Evolutionary conservation across 2,329 filamentous ascomycete species (phyloP).

Genomic region (Aurifilum marmelostoma): DNA sequence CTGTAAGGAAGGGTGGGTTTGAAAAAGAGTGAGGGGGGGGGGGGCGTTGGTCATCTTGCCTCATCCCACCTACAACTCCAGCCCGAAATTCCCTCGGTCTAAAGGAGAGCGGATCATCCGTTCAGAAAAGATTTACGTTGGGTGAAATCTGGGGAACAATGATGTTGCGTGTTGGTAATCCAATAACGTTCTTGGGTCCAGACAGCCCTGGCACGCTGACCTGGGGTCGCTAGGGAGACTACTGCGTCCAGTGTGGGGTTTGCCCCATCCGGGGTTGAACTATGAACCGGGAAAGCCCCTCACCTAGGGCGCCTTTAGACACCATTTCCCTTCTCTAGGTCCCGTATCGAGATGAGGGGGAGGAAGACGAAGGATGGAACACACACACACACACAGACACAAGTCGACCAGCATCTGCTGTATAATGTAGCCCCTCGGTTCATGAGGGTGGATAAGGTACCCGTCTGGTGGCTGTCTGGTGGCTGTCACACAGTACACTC

Average conservation of each 20-base stretch:
- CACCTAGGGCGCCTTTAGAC: too few species aligned
- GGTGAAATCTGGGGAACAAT: slow-evolving; percentile 1
- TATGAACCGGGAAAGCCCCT: background rate
- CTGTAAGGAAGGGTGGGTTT: too few species aligned
- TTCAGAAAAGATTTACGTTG: background rate
- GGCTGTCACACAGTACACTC: background rate
- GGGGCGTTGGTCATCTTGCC: background rate
- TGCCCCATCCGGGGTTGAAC: slow-evolving; percentile 3
- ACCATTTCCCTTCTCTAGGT: background rate
- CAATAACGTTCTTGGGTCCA: background rate
- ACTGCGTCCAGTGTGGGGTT: slow-evolving; percentile 7
- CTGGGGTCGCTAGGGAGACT: background rate
- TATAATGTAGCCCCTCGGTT: background rate
- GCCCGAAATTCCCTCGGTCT: slow-evolving; percentile 9
- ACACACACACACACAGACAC: too few species aligned
- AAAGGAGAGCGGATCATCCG: slow-evolving; percentile 18
- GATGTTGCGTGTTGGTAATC: slow-evolving; percentile 14
- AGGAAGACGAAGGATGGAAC: too few species aligned
- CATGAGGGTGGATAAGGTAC: background rate
- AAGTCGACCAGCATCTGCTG: background rate
- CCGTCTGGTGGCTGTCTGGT: background rate
- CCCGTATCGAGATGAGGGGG: background rate
- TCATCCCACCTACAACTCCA: background rate
- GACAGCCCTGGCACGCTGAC: background rate
- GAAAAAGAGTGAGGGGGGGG: background rate